These are phyloP conservation scores for Lanmaoa rubissima DNA, from an alignment of 768 basidiomycete genomes.

Conservation along the genomic window DNA sequence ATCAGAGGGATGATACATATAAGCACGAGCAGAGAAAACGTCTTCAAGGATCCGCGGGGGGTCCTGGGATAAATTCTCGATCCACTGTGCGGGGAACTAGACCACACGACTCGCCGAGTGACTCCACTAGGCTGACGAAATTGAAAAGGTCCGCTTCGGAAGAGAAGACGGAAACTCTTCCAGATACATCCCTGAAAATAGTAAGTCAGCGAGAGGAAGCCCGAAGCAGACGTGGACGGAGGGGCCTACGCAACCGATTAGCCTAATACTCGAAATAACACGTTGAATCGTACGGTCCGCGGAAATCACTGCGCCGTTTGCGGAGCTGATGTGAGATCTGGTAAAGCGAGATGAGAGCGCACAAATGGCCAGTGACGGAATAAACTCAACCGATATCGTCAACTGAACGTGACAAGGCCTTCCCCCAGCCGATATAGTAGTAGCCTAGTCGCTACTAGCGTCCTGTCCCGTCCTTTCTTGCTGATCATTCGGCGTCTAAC, in stretches of 20 bases:
- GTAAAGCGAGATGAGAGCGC: conserved; percentile 11
- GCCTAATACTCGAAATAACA: conserved; percentile 23
- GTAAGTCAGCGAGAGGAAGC: conserved; percentile 18
- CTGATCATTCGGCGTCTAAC: conserved; percentile 1
- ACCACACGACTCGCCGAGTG: conserved; percentile 14
- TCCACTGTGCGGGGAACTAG: conserved; percentile 30
- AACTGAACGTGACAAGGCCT: not conserved
- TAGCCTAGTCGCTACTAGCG: not conserved
- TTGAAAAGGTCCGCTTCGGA: conserved; percentile 10
- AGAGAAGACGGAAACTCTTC: conserved; percentile 8
- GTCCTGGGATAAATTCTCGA: conserved; percentile 28
- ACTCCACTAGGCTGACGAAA: not conserved
- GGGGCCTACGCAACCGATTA: conserved; percentile 23
- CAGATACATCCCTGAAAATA: conserved; percentile 12
- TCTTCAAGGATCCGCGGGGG: conserved; percentile 32
- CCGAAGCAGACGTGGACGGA: conserved; percentile 10
- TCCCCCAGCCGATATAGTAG: not conserved
- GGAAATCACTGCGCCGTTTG: conserved; percentile 31
- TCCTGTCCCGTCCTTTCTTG: not conserved
- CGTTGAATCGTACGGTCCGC: conserved; percentile 25
- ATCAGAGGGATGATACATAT: conserved; percentile 27
- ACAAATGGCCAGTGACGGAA: not conserved
- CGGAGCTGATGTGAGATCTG: conserved; percentile 27
- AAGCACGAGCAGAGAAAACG: conserved; percentile 13
- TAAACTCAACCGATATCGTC: not conserved